phyloP scores from a whole-genome alignment of 179 eudicot genomes.

The Corrigiola litoralis region DNA sequence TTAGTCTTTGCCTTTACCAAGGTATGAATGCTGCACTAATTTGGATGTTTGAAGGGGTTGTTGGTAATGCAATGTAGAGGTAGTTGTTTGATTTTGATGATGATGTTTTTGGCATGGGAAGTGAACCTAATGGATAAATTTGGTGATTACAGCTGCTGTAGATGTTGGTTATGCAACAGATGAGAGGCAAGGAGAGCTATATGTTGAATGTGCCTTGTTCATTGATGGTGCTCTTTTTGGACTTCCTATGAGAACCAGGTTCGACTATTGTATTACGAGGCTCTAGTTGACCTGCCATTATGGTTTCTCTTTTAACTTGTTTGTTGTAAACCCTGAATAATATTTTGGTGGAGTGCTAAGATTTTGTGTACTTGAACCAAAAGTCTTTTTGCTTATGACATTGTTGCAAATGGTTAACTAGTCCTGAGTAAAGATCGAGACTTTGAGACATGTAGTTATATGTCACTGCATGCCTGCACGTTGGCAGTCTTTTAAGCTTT shows the following conservation, averaged over 20 bases:
- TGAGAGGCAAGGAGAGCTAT: conserved; percentile 75
- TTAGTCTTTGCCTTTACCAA: neutral
- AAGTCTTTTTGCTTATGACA: neutral
- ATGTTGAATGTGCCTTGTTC: conserved; percentile 80
- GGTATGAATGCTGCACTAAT: too few relatives aligned
- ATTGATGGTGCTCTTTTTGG: conserved; percentile 94
- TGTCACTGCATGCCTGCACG: neutral
- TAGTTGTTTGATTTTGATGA: neutral
- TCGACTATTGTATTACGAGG: neutral
- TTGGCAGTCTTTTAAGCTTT: neutral
- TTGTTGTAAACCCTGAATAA: too few relatives aligned
- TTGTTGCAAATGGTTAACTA: neutral
- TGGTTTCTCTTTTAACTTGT: too few relatives aligned
- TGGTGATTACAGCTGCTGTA: conserved; percentile 33
- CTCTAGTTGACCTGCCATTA: neutral
- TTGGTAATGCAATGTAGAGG: too few relatives aligned
- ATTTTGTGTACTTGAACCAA: too few relatives aligned
- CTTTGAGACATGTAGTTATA: neutral
- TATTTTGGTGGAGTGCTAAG: too few relatives aligned
- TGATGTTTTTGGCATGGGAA: neutral
- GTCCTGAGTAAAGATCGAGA: neutral
- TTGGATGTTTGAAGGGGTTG: too few relatives aligned
- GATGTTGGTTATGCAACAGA: conserved; percentile 57
- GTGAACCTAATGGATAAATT: neutral
- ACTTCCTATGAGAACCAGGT: conserved; percentile 92